Evolutionary conservation across 2,329 filamentous ascomycete species (phyloP), one percentile per base, ranked within the genome.

Genomic region (Pseudogymnoascus destructans): DNA sequence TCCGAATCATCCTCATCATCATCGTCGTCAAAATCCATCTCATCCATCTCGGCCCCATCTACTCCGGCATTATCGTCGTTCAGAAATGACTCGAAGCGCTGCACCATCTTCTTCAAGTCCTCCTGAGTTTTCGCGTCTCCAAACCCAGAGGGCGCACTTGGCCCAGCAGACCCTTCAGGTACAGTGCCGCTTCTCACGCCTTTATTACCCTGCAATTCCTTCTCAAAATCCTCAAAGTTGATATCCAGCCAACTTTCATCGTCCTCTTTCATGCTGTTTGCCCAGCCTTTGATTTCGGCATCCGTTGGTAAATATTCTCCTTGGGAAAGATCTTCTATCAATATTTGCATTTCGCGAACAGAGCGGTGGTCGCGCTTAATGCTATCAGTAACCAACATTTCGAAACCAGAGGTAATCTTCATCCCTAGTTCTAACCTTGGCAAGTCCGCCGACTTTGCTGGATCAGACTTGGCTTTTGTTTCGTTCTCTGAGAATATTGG

Each of bases 241-340:
- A 98, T 95, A 65, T 97, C 85, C 63, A 98, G 76, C 93, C 93
- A 98, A 19, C 80, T 78, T 65, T 97, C 93, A 64, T 90, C 82
- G 61, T 97, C 92, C 55, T 92, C 81, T n/a, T 74, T 77, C 27
- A 75, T 72, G 2, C 68, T 67, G 27, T 77, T 71, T 33, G 78
- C 75, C 92, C 93, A 97, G 1, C 69, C 65, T 23, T 71, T 70
- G 8, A 97, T 89, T n/a, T 92, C 87, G 0, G 75, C 71, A 64
- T 95, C 79, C 0, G 77, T 81, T 0, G 93, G 92, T 0, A 97
- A 74, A 2, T 89, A 89, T 57, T 82, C 81, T 7, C 82, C 77
- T 36, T 35, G 32, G 10, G 30, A 23, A 1, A 95, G 65, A 66
- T 95, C 89, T 57, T 88, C 83, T 0, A 96, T 75, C 0, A 95